Percentiles rank a stretch among this genome's conserved stretches.
Conservation (phyloP, 2,329 filamentous ascomycete species). For the Pezicula carpinea region DNA sequence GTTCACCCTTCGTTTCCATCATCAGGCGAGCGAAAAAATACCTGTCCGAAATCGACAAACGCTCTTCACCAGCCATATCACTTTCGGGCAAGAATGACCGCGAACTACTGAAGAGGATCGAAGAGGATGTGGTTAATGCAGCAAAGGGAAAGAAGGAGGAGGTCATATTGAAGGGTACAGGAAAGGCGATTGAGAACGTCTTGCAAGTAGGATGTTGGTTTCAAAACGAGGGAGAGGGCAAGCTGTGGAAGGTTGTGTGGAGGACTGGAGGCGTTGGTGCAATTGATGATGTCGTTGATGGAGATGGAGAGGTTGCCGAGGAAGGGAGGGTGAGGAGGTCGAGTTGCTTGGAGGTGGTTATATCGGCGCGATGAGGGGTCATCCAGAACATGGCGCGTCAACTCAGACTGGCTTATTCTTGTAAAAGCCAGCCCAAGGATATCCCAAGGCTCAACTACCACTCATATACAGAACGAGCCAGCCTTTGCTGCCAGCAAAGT, state of each 20-base stretch:
- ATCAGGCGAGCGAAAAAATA: constrained; percentile 26
- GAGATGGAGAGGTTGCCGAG: constrained; percentile 8
- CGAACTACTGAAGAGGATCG: constrained; percentile 12
- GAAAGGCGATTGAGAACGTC: constrained; percentile 27
- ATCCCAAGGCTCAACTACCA: too few species aligned
- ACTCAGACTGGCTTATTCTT: too few species aligned
- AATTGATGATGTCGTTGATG: constrained; percentile 27
- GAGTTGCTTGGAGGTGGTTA: constrained; percentile 25
- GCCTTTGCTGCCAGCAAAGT: too few species aligned
- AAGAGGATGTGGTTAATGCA: constrained; percentile 11
- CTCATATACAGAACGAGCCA: too few species aligned
- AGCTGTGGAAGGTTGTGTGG: constrained; percentile 15
- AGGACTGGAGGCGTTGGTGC: constrained; percentile 28
- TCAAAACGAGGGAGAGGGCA: constrained; percentile 20
- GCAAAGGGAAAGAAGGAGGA: constrained; percentile 14
- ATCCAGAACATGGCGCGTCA: too few species aligned
- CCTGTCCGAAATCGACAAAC: constrained; percentile 21
- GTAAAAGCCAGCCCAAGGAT: too few species aligned
- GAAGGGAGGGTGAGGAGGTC: constrained; percentile 18
- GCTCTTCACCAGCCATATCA: constrained; percentile 15
- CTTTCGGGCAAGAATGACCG: constrained; percentile 3
- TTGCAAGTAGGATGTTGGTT: constrained; percentile 23
- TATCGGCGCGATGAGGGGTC: background rate
- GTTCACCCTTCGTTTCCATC: constrained; percentile 24
- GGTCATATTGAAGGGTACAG: constrained; percentile 27